Conservation (phyloP, 345 rosid species). For the Murraya koenigii region DNA sequence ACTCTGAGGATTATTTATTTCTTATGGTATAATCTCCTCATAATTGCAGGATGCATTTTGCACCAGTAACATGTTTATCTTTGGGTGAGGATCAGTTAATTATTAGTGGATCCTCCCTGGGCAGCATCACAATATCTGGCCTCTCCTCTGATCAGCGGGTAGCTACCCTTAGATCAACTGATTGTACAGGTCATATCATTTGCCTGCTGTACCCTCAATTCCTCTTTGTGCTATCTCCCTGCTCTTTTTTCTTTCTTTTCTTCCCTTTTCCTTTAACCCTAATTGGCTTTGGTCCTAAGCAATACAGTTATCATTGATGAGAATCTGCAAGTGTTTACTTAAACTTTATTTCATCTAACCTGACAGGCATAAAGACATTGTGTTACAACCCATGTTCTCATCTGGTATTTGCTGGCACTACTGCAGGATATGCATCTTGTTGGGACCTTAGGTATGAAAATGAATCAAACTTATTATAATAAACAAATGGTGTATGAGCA, state of each 20-base stretch:
- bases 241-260: neutral
- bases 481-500: too few relatives aligned
- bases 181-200: slow-evolving; percentile 51
- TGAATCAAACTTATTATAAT: neutral
- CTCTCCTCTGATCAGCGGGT: slow-evolving; percentile 58
- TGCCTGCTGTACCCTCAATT: slow-evolving; percentile 2
- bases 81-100: slow-evolving; percentile 65
- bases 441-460: slow-evolving; percentile 81
- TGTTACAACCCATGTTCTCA: slow-evolving; percentile 60
- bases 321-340: neutral
- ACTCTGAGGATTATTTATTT: neutral
- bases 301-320: neutral
- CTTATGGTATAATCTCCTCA: neutral
- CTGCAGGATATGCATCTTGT: slow-evolving; percentile 68
- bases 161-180: slow-evolving; percentile 59
- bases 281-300: neutral
- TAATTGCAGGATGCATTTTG: slow-evolving; percentile 65
- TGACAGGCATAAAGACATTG: slow-evolving; percentile 70
- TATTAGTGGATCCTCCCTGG: slow-evolving; percentile 70
- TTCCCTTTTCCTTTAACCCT: neutral
- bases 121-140: slow-evolving; percentile 66
- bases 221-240: neutral
- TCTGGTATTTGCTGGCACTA: slow-evolving; percentile 69
- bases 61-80: slow-evolving; percentile 70
- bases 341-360: slow-evolving; percentile 12